Base-by-base conservation (phyloP, 2,329 filamentous ascomycete genomes). In the Chaetomiaceae sp. region DNA sequence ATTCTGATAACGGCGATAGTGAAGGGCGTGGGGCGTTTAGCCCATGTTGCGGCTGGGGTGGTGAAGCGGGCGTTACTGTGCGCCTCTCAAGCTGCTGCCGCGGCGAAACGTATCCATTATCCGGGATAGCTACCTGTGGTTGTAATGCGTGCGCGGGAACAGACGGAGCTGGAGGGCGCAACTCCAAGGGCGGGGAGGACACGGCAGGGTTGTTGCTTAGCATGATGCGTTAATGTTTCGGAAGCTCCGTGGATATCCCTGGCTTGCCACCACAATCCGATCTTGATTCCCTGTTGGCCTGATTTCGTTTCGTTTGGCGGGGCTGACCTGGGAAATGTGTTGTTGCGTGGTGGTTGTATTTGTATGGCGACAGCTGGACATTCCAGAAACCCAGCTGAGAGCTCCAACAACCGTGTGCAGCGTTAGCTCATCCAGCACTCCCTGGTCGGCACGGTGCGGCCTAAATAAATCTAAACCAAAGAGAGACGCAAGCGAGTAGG, bases 171-270 rank as follows among this genome's bases (percentile, higher is more conserved):
- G 54, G 48, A 46, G 54, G 53, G 51, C 53, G 58, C 42, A 58
- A 47, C 52, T 62, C 58, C 51, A 58, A 51, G 53, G 59, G 61
- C 51, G 61, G 56, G 56, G 60, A 61, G 58, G 61, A 44, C 42
- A 58, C 40, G 54, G 62, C 61, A 59, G 61, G 59, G 58, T 58
- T 58, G 56, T 58, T 58, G 57, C 64, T 66, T 69, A 69, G 67
- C 69, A 71, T 71, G 61, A 66, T 63, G 64, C 55, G 58, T 65
- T 70, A 69, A 67, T 64, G 67, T 67, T 68, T 69, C 63, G 66
- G 62, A 56, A 54, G 57, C 57, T 50, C 60, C 62, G 59, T 60
- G 46, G 43, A 27, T 46, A 52, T 58, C 57, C 61, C 59, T 57
- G 58, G 55, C 36, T 45, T 37, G 47, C 27, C 38, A 30, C 23